Base-by-base conservation (phyloP, 108 stramenopile species). In the Nitzschia sp. region DNA sequence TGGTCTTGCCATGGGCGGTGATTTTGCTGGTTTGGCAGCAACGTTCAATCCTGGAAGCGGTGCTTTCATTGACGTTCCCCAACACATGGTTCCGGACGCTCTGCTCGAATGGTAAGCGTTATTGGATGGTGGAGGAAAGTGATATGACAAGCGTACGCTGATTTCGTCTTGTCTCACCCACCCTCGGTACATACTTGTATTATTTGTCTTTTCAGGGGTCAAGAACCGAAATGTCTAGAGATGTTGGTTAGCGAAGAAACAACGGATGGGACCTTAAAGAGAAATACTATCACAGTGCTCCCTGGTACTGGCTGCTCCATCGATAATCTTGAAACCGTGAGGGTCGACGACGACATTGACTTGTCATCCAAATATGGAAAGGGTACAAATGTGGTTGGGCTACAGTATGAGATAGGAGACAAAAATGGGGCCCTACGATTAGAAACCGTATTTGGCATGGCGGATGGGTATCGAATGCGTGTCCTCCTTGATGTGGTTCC, bases 51-150 rank as follows among this genome's bases (percentile, higher is more conserved):
- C 73, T 1, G 60, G 28, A 1, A 66, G 60, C 21, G 88, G 88
- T 22, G 57, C 66, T 2, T 63, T 88, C 27, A 85, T 93, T 26
- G 85, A 81, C 21, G 76, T 93, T 16, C 91, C 91, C 9, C 84
- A 85, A 55, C 77, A 86, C 56, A 61, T 85, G 25, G 77, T 93
- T 0, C 88, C 88, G 0, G 64, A 75, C 16, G 53, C 55, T 38
- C 59, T 93, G 77, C 28, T 88, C 17, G 91, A 93, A 58, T 93
- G 91, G 91, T n/a, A n/a, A n/a, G n/a, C n/a, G n/a, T n/a, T n/a
- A n/a, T n/a, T n/a, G n/a, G n/a, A n/a, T n/a, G n/a, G n/a, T n/a
- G n/a, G n/a, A n/a, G n/a, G n/a, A n/a, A n/a, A n/a, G n/a, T n/a
- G n/a, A n/a, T n/a, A n/a, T n/a, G n/a, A n/a, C n/a, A n/a, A n/a